Evolutionary conservation across 768 basidiomycete species (phyloP), one percentile per base, ranked within the genome.

Genomic region (Ramaria sp.): DNA sequence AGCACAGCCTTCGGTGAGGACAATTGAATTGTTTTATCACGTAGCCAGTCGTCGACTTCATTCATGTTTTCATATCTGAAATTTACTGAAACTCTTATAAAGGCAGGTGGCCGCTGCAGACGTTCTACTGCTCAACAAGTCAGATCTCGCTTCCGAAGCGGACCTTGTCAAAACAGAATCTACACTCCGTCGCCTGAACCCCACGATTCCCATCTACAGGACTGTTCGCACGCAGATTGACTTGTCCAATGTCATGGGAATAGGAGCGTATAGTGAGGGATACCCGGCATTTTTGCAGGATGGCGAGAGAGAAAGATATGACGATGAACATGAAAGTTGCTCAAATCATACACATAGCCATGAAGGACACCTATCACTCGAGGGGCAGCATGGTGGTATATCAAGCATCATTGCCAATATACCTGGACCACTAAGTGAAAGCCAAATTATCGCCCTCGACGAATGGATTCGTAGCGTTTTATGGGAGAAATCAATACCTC

Each of bases 41-140:
- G 52, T 46, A 30, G 22, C 39, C 13, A 45, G 37, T 33, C 17
- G 0, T 34, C 33, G 27, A 17, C 12, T 49, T n/a, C 12, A 27
- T 51, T 1, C 13, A 53, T 20, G n/a, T 55, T 50, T 19, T 47
- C 19, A 41, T 39, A 10, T 51, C 22, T 20, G 3, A 41, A 38
- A n/a, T 15, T 45, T 5, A 17, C 20, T 55, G 19, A 52, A n/a
- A 33, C 30, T 30, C 17, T 13, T 30, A n/a, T 33, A n/a, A 64
- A 96, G 94, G 53, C 96, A 99, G 75, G 86, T 98, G 48, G 95
- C 91, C 1, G 86, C 84, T 38, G 84, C 95, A 24, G 96, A 99
- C 65, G 85, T 95, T 24, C 78, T 98, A 38, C 70, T 99, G 27
- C 72, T 99, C 30, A 99, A 99, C 76, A 99, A 99, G 74, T 73